Percentiles rank a stretch among this genome's conserved stretches.
These are phyloP conservation scores for Suillus variegatus DNA, from an alignment of 768 basidiomycete genomes.

Conservation along the genomic window DNA sequence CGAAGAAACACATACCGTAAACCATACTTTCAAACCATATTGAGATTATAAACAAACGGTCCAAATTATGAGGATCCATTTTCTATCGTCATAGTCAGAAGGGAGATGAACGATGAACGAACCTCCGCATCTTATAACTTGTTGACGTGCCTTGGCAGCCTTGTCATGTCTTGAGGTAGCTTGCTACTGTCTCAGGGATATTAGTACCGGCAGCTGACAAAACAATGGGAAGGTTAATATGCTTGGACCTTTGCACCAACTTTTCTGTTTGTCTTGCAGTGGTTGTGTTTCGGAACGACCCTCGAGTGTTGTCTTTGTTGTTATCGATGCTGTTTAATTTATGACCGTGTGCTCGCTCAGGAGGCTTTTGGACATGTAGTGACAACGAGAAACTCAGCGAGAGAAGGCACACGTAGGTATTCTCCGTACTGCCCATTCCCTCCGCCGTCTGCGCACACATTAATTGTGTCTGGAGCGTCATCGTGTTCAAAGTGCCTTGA, in stretches of 20 bases:
- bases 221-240: neutral
- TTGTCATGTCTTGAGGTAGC: constrained; percentile 1
- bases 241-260: neutral
- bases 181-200: neutral
- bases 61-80: neutral
- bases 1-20: neutral
- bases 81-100: neutral
- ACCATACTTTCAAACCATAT: constrained; percentile 6
- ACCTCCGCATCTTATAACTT: neutral
- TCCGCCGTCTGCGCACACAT: no score
- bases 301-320: neutral
- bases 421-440: no score
- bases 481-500: no score
- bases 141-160: neutral
- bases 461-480: neutral
- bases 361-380: neutral
- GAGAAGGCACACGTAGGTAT: neutral
- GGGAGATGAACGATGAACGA: neutral
- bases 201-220: neutral
- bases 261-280: neutral
- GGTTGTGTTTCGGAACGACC: neutral
- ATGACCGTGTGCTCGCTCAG: neutral
- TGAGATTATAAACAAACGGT: constrained; percentile 7
- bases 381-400: neutral
- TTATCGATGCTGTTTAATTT: neutral